Evolutionary conservation across 805 yeast species (phyloP), one percentile per base, ranked within the genome.

Genomic region (Saccharomyces mikatae): DNA sequence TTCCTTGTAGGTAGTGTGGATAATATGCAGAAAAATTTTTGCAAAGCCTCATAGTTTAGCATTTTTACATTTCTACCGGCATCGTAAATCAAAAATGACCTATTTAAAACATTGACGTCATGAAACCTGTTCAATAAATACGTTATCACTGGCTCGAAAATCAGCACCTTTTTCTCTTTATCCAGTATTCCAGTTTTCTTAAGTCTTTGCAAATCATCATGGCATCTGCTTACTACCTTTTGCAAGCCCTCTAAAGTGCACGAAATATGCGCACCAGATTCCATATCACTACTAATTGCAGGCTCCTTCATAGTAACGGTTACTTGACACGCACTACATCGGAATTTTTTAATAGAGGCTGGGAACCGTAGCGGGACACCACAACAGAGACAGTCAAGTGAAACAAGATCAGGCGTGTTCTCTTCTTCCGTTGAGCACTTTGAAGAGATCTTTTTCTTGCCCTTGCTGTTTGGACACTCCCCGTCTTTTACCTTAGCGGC

Each of bases 281-380:
- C 14, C 21, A 8, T 4, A 2, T 5, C 5, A 22, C 49, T 29
- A 2, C 2, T 14, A 17, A 32, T 32, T 10, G 27, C 30, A 5
- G 30, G 32, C 3, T 27, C 46, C 17, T 57, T 8, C 28, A 73
- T 50, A 11, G 71, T 57, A 31, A 73, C 71, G 0, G 81, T 81
- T 5, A 84, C 77, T 41, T 74, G 76, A 62, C 96, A 87, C 3
- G 81, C 74, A 0, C 83, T 74, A 63, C 96, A 87, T 54, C 79
- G 77, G 63, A 80, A 83, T 54, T 72, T 76, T 6, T 57, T 44
- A 3, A 69, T 70, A 9, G 62, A 54, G 2, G 65, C 57, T 0
- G 78, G 78, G 49, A 74, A 68, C 51, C 71, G 74, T 30, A 79
- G 60, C 14, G 71, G 54, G 0, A 78, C 72, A 1, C 79, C 80